These are phyloP conservation scores for Caloboletus firmus DNA, from an alignment of 1,284 basidiomycete genomes.

Conservation along the genomic window DNA sequence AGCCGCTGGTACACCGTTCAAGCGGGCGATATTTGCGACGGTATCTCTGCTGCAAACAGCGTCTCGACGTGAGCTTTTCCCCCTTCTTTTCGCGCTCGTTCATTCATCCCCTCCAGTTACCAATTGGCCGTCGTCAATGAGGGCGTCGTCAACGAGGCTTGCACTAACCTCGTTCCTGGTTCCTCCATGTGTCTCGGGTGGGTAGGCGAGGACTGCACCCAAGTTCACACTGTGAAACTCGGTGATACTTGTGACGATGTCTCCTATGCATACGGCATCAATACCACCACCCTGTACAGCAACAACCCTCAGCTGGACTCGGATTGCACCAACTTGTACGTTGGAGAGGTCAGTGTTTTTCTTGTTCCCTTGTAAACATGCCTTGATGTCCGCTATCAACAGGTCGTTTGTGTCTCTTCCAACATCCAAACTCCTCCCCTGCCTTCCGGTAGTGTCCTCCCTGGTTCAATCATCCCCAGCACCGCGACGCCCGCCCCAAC, in stretches of 20 bases:
- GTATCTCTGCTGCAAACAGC: slow-evolving; percentile 61
- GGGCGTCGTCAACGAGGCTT: slow-evolving; percentile 46
- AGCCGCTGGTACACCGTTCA: slow-evolving; percentile 59
- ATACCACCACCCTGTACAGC: slow-evolving; percentile 48
- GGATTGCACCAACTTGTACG: slow-evolving; percentile 61
- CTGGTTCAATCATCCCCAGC: slow-evolving; percentile 38
- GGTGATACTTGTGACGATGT: slow-evolving; percentile 55
- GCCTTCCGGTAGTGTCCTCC: slow-evolving; percentile 36
- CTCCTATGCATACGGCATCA: slow-evolving; percentile 39
- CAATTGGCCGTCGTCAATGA: slow-evolving; percentile 67
- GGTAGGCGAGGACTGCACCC: slow-evolving; percentile 47
- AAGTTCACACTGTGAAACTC: slow-evolving; percentile 48
- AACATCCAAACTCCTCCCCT: slow-evolving; percentile 41
- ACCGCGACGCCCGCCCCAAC: slow-evolving; percentile 35
- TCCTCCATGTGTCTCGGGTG: slow-evolving; percentile 51
- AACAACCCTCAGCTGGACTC: slow-evolving; percentile 71
- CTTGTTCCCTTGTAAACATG: background rate
- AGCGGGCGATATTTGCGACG: slow-evolving; percentile 64
- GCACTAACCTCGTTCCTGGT: slow-evolving; percentile 57
- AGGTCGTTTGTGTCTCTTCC: slow-evolving; percentile 55
- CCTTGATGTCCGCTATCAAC: background rate
- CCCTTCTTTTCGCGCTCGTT: background rate
- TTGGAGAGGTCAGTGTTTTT: slow-evolving; percentile 53
- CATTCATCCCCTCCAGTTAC: slow-evolving; percentile 46
- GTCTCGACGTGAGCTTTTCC: slow-evolving; percentile 58